A percentile compares a stretch with the other conserved stretches of the same genome.
Evolutionary conservation across 345 rosid species (phyloP).

Genomic region (Garcia nutans): DNA sequence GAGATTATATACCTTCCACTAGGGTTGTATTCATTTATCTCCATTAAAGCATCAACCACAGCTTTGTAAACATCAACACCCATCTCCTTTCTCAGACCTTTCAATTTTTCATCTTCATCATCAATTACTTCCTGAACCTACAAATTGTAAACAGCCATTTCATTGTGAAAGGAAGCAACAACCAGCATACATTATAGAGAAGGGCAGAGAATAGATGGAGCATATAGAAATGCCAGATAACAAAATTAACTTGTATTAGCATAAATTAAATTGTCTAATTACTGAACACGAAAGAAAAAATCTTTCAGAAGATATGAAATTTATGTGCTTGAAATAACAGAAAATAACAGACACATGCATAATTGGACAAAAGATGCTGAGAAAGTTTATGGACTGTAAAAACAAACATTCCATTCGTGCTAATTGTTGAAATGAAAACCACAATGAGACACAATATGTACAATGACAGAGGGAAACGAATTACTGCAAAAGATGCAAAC

Average conservation of each 20-base stretch:
- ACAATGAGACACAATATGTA: not conserved
- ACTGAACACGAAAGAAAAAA: not conserved
- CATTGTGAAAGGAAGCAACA: constrained; percentile 1
- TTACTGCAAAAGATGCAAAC: not conserved
- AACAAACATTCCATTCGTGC: not conserved
- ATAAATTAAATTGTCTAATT: not conserved
- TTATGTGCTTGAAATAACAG: not conserved
- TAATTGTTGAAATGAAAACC: not conserved
- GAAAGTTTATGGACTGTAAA: not conserved
- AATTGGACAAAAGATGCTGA: not conserved
- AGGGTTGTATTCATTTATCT: constrained; percentile 86
- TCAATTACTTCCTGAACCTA: constrained; percentile 61
- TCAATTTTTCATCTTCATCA: constrained; percentile 65
- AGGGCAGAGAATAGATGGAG: not conserved
- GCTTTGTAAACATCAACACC: constrained; percentile 60
- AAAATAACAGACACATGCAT: not conserved
- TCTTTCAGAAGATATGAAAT: not conserved
- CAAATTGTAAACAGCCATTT: constrained; percentile 6
- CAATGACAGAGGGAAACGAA: not conserved
- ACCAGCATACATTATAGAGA: not conserved
- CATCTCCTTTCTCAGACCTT: constrained; percentile 49
- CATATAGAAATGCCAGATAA: not conserved
- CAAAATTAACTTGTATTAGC: not conserved
- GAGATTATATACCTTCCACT: constrained; percentile 83
- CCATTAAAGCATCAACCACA: constrained; percentile 59